phyloP scores from a whole-genome alignment of 371 early-diverging fungal genomes.

The Haplosporangium sp. region DNA sequence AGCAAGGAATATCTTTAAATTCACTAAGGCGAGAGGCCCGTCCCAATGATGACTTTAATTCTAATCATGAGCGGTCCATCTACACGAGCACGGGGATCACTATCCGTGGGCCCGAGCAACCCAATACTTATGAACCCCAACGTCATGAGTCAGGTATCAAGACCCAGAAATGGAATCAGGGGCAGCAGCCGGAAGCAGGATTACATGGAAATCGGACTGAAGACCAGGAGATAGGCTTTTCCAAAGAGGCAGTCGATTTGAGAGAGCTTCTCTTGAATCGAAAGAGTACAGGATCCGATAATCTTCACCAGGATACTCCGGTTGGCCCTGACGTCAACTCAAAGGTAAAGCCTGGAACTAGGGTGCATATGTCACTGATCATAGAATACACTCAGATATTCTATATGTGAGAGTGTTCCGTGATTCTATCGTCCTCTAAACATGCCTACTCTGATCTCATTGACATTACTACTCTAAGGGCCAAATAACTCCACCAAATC shows the following conservation, averaged over 20 bases:
- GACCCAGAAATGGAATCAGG: slow-evolving; percentile 13
- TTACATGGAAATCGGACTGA: not conserved
- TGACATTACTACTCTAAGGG: slow-evolving; percentile 10
- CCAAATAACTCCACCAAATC: not conserved
- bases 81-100: slow-evolving; percentile 10
- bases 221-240: not conserved
- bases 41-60: not conserved
- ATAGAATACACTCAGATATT: not conserved
- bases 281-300: not conserved
- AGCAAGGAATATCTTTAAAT: slow-evolving; percentile 33
- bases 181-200: not conserved
- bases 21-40: slow-evolving; percentile 31
- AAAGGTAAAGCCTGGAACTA: slow-evolving; percentile 21
- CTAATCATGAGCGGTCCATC: not conserved
- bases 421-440: not conserved
- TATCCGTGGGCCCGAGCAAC: slow-evolving; percentile 14
- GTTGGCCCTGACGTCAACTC: not conserved
- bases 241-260: slow-evolving; percentile 23
- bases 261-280: slow-evolving; percentile 22
- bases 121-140: not conserved
- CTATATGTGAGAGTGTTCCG: not conserved
- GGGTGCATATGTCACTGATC: not conserved
- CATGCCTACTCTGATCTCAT: not conserved
- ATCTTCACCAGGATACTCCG: slow-evolving; percentile 10
- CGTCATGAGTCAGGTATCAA: not conserved